Conservation (phyloP, 306 rosid species). For the Prunus persica region DNA sequence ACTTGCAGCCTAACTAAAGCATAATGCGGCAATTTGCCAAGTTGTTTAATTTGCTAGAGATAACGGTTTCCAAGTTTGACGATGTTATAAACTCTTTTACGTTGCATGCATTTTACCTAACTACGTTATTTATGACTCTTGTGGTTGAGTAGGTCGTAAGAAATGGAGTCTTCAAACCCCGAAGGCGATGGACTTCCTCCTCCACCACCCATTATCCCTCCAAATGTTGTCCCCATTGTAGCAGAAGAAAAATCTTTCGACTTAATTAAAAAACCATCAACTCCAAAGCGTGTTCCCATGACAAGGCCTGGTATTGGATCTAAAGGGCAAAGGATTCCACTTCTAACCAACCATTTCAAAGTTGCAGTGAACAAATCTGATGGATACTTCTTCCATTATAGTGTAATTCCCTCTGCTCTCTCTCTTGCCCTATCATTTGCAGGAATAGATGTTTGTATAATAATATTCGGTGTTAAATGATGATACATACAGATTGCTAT, state of each 20-base stretch:
- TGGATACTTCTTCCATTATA: conserved; percentile 40
- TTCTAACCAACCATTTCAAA: conserved; percentile 36
- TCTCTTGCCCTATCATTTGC: background rate
- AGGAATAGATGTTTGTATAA: background rate
- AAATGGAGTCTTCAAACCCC: conserved; percentile 20
- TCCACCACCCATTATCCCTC: conserved; percentile 21
- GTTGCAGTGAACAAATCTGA: conserved; percentile 20
- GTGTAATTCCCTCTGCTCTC: conserved; percentile 3
- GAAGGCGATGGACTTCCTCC: conserved; percentile 14
- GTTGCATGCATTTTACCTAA: background rate
- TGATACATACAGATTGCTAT: conserved; percentile 38
- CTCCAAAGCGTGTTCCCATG: conserved; percentile 25
- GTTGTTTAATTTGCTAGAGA: background rate
- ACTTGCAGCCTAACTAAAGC: background rate
- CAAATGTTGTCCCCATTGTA: conserved; percentile 18
- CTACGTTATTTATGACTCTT: background rate
- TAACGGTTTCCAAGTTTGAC: background rate
- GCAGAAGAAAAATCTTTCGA: background rate
- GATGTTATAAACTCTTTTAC: background rate
- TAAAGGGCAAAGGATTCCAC: conserved; percentile 33
- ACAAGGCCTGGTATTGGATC: conserved; percentile 32
- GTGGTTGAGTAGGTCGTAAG: conserved; percentile 15
- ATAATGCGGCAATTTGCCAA: background rate
- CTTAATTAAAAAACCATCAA: background rate
- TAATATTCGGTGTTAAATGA: background rate